Conservation (phyloP, 495 filamentous ascomycete species). For the Daldinia concentrica region DNA sequence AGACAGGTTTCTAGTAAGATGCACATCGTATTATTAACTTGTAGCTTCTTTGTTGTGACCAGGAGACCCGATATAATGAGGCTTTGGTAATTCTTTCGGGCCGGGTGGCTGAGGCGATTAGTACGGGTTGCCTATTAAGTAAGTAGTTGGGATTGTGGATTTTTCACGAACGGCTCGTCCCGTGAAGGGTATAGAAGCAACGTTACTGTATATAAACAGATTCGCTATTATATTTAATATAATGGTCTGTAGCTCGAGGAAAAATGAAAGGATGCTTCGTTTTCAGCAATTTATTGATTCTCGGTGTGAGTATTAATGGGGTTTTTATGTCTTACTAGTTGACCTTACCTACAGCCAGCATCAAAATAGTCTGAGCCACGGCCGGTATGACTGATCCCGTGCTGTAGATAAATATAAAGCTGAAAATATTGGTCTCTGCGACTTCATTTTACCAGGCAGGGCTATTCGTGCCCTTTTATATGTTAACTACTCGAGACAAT, state of each 20-base stretch:
- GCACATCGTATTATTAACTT: background rate
- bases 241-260: background rate
- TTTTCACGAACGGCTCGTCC: too few species aligned
- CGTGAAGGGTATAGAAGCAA: background rate
- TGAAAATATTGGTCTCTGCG: too few species aligned
- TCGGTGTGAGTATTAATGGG: background rate
- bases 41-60: background rate
- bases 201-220: background rate
- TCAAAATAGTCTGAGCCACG: too few species aligned
- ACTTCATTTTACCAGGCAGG: too few species aligned
- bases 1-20: background rate
- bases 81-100: background rate
- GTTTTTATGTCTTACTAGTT: too few species aligned
- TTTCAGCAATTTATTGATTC: background rate
- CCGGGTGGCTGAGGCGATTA: background rate
- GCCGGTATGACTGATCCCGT: too few species aligned
- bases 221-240: background rate
- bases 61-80: background rate
- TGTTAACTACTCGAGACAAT: too few species aligned
- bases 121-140: background rate
- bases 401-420: too few species aligned
- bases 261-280: background rate
- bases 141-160: background rate
- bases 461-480: too few species aligned
- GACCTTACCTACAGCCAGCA: too few species aligned